These are phyloP conservation scores for Lachancea kluyveri DNA, from an alignment of 805 yeast species.

Conservation along the genomic window DNA sequence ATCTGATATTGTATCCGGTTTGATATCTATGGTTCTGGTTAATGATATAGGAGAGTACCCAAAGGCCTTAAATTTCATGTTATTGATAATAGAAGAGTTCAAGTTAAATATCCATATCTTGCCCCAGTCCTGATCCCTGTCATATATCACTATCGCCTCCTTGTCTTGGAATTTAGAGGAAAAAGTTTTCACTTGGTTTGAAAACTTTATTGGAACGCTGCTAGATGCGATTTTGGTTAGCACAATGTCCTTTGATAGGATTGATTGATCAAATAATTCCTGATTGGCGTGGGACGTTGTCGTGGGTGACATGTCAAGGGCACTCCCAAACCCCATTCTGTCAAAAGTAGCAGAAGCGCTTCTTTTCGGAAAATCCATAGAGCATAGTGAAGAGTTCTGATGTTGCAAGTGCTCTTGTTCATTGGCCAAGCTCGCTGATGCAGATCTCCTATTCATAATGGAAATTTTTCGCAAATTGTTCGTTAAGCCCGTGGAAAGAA, in stretches of 20 bases:
- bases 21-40: conserved; percentile 9
- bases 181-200: conserved; percentile 30
- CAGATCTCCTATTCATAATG: conserved; percentile 19
- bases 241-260: conserved; percentile 60
- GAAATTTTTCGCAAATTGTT: conserved; percentile 17
- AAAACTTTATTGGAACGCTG: conserved; percentile 28
- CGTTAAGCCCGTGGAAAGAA: conserved; percentile 5
- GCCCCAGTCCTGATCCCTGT: conserved; percentile 36
- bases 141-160: conserved; percentile 57
- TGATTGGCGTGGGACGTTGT: conserved; percentile 13
- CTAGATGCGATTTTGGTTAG: conserved; percentile 51
- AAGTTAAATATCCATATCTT: conserved; percentile 41
- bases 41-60: conserved; percentile 21
- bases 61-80: conserved; percentile 22
- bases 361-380: conserved; percentile 18
- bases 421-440: conserved; percentile 8
- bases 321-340: conserved; percentile 17
- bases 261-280: conserved; percentile 21
- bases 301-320: conserved; percentile 10
- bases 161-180: conserved; percentile 42
- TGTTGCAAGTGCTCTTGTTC: conserved; percentile 5
- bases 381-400: conserved; percentile 15
- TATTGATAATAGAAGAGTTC: conserved; percentile 20
- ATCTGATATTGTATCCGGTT: conserved; percentile 6
- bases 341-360: conserved; percentile 28